Percentiles rank a stretch among this genome's conserved stretches.
phyloP scores from a whole-genome alignment of 1,284 basidiomycete species.

The Peniophora sp. region DNA sequence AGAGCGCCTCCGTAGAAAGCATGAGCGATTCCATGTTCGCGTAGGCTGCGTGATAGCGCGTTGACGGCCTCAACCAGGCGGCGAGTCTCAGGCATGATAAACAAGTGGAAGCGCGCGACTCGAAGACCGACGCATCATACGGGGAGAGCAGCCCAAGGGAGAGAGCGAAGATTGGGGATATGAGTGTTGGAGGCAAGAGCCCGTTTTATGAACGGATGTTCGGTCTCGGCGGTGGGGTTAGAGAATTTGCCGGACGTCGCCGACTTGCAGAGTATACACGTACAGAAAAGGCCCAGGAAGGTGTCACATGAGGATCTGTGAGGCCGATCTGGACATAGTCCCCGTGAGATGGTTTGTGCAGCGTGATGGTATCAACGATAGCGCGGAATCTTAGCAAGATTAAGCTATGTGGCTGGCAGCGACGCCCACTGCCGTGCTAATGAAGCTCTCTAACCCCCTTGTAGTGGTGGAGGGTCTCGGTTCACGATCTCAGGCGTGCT shows the following conservation, averaged over 20 bases:
- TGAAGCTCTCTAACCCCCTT: too few relatives aligned
- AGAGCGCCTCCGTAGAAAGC: conserved; percentile 63
- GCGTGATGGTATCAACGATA: too few relatives aligned
- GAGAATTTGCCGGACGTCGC: conserved; percentile 17
- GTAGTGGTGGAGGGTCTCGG: too few relatives aligned
- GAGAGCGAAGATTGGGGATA: conserved; percentile 15
- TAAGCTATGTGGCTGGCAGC: too few relatives aligned
- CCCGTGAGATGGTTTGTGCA: too few relatives aligned
- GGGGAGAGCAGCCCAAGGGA: conserved; percentile 10
- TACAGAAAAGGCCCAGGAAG: conserved; percentile 10
- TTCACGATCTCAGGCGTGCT: too few relatives aligned
- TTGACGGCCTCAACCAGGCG: conserved; percentile 57
- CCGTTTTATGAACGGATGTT: conserved; percentile 1
- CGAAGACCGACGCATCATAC: conserved; percentile 17
- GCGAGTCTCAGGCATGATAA: conserved; percentile 52
- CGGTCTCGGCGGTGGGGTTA: conserved; percentile 15
- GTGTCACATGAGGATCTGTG: conserved; percentile 11
- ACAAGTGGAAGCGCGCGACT: conserved; percentile 12
- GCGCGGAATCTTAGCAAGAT: too few relatives aligned
- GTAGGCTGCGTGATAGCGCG: conserved; percentile 49
- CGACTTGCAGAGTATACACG: conserved; percentile 11
- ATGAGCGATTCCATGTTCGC: conserved; percentile 45
- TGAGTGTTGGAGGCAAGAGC: conserved; percentile 6
- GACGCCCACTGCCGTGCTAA: too few relatives aligned
- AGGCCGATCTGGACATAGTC: too few relatives aligned